Conservation (phyloP, 2,329 filamentous ascomycete species). For the Colletotrichum abscissum region DNA sequence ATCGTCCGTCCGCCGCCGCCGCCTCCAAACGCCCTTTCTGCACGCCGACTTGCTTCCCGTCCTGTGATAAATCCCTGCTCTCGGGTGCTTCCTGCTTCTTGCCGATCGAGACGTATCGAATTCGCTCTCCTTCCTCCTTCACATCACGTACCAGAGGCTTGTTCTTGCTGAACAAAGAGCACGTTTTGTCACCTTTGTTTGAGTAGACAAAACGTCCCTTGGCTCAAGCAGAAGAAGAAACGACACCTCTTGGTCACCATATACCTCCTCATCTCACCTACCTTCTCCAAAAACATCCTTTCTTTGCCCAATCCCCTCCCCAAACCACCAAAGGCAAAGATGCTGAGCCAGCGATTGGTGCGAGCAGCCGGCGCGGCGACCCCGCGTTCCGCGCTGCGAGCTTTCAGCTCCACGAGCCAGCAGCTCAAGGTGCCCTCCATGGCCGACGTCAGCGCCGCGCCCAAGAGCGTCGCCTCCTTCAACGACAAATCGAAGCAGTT, state of each 20-base stretch:
- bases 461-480: constrained; percentile 79
- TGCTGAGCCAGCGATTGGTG: constrained; percentile 64
- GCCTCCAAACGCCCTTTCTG: constrained; percentile 5
- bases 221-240: constrained; percentile 16
- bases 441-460: constrained; percentile 78
- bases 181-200: constrained; percentile 23
- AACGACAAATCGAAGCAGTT: constrained; percentile 87
- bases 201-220: constrained; percentile 12
- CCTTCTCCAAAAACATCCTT: background rate
- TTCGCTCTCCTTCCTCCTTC: constrained; percentile 25
- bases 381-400: constrained; percentile 61
- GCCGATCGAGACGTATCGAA: constrained; percentile 32
- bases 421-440: constrained; percentile 75
- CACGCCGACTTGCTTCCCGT: constrained; percentile 32
- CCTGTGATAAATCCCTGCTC: constrained; percentile 32
- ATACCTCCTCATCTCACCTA: background rate
- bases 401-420: constrained; percentile 67
- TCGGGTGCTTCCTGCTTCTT: constrained; percentile 35
- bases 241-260: constrained; percentile 28
- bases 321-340: constrained; percentile 45
- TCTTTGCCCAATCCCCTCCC: constrained; percentile 13
- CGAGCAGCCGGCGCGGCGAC: constrained; percentile 56
- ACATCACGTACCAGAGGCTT: constrained; percentile 28
- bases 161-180: constrained; percentile 34
- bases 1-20: background rate